Percentiles rank a stretch among this genome's conserved stretches.
Conservation (phyloP, 2,329 filamentous ascomycete species). For the Ambrosiella beaveri region DNA sequence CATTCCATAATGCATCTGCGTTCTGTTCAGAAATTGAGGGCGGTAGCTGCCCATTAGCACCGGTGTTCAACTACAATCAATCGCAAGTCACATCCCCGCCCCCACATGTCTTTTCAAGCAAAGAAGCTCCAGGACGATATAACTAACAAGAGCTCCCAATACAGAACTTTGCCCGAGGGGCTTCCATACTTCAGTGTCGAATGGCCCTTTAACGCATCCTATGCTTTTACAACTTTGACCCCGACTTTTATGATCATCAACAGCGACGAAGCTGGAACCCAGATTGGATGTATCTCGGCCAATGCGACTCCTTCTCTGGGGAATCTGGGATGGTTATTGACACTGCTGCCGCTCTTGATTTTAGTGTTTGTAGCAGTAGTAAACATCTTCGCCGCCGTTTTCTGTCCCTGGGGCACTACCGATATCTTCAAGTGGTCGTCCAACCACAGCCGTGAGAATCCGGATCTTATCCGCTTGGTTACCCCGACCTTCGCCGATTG, state of each 20-base stretch:
- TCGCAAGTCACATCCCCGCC: constrained; percentile 20
- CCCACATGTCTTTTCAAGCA: too few species aligned
- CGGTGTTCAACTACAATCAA: constrained; percentile 40
- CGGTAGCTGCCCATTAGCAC: constrained; percentile 55
- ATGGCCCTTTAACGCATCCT: constrained; percentile 63
- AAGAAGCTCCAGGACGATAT: background rate
- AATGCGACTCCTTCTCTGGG: constrained; percentile 73
- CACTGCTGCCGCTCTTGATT: constrained; percentile 61
- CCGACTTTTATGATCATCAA: constrained; percentile 59
- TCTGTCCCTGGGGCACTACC: constrained; percentile 82
- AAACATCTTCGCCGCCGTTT: constrained; percentile 69
- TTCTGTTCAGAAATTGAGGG: constrained; percentile 54
- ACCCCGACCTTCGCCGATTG: constrained; percentile 95
- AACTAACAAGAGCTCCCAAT: background rate
- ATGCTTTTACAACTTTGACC: constrained; percentile 69
- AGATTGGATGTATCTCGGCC: constrained; percentile 67
- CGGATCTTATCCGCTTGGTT: constrained; percentile 70
- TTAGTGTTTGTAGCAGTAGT: constrained; percentile 66
- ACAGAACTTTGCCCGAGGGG: constrained; percentile 23
- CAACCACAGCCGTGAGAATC: constrained; percentile 82
- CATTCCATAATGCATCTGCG: constrained; percentile 35
- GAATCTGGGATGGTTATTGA: constrained; percentile 47
- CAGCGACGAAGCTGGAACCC: constrained; percentile 37
- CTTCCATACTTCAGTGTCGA: constrained; percentile 59
- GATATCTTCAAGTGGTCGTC: constrained; percentile 94